Conservation (phyloP, 2,329 filamentous ascomycete genomes). For the Rhinocladiella similis region DNA sequence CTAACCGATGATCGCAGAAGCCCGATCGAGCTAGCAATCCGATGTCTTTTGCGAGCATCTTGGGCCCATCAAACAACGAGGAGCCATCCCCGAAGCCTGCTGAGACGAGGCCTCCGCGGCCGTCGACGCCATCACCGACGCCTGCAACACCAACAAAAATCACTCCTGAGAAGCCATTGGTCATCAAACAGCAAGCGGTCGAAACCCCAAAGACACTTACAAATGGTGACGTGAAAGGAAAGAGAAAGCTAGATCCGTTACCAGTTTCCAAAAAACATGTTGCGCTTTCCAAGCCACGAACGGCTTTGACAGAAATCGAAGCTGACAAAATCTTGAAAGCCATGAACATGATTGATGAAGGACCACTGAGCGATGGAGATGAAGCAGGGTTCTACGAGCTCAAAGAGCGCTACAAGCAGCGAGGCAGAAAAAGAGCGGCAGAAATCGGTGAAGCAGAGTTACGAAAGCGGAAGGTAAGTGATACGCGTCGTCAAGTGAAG, state of each 20-base stretch:
- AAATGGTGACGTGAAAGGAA: slow-evolving; percentile 16
- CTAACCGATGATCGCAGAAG: slow-evolving; percentile 52
- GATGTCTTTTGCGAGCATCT: slow-evolving; percentile 95
- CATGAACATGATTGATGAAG: slow-evolving; percentile 60
- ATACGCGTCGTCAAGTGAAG: not conserved
- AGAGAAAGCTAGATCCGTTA: slow-evolving; percentile 43
- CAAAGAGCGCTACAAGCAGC: slow-evolving; percentile 54
- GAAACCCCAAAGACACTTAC: slow-evolving; percentile 24
- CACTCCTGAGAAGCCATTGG: slow-evolving; percentile 1
- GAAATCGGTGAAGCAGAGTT: slow-evolving; percentile 65
- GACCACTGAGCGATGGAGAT: slow-evolving; percentile 60
- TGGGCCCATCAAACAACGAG: slow-evolving; percentile 42
- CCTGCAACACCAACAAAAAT: slow-evolving; percentile 18
- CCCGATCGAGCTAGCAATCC: slow-evolving; percentile 75
- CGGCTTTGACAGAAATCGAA: slow-evolving; percentile 58
- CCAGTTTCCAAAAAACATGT: slow-evolving; percentile 52
- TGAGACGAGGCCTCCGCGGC: slow-evolving; percentile 25
- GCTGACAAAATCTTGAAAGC: slow-evolving; percentile 69
- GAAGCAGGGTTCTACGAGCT: slow-evolving; percentile 52
- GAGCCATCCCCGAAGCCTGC: slow-evolving; percentile 30
- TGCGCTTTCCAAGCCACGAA: slow-evolving; percentile 59
- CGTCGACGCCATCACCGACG: slow-evolving; percentile 31
- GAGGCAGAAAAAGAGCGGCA: slow-evolving; percentile 65
- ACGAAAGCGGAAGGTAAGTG: slow-evolving; percentile 61
- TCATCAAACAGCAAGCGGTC: slow-evolving; percentile 30